A percentile compares a stretch with the other conserved stretches of the same genome.
These are phyloP conservation scores for Fragilaria crotonensis DNA, from an alignment of 108 stramenopile species.

Conservation along the genomic window DNA sequence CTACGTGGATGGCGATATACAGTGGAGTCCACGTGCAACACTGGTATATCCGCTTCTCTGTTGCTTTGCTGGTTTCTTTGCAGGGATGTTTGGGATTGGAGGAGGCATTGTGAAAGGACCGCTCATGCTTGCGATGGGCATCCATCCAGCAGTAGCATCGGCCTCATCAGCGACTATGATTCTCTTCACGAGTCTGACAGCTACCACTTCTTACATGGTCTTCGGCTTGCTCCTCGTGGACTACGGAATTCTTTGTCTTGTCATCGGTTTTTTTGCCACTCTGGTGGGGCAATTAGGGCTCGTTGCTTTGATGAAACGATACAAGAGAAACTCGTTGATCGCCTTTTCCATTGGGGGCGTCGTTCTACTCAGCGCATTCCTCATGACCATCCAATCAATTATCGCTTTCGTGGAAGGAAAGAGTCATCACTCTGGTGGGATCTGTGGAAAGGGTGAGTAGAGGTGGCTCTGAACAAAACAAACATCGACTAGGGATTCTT, in stretches of 20 bases:
- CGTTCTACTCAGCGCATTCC: constrained; percentile 60
- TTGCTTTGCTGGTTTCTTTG: constrained; percentile 89
- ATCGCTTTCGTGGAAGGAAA: constrained; percentile 44
- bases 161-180: constrained; percentile 89
- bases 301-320: constrained; percentile 58
- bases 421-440: constrained; percentile 38
- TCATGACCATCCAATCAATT: constrained; percentile 51
- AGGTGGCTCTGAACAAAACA: no score
- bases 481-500: no score
- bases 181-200: constrained; percentile 89
- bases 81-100: constrained; percentile 92
- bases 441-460: constrained; percentile 43
- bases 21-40: constrained; percentile 82
- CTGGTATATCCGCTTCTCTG: constrained; percentile 85
- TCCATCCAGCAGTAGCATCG: constrained; percentile 73
- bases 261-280: constrained; percentile 77
- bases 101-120: constrained; percentile 95
- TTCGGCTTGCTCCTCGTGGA: constrained; percentile 73
- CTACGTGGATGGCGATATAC: constrained; percentile 89
- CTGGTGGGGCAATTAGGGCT: constrained; percentile 75
- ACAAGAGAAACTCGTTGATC: constrained; percentile 82
- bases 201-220: constrained; percentile 83
- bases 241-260: constrained; percentile 69
- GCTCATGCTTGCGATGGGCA: constrained; percentile 91
- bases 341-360: constrained; percentile 87